These are phyloP conservation scores for Naganishia vaughanmartiniae DNA, from an alignment of 768 basidiomycete species.

Conservation along the genomic window DNA sequence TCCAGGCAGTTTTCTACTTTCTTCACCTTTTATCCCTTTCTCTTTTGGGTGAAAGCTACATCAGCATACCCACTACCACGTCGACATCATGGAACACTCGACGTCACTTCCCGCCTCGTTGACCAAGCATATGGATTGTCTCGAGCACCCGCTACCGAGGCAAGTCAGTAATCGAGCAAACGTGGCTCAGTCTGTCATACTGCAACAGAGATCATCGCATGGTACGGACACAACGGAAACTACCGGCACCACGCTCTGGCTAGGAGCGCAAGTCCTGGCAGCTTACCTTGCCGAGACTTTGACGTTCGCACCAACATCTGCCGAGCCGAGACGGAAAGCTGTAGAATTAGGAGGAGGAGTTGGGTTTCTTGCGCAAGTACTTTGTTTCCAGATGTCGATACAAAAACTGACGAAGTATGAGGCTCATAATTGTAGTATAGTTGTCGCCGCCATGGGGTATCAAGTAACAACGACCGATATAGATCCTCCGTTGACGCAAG, in stretches of 20 bases:
- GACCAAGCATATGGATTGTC: conserved; percentile 40
- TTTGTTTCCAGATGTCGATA: neutral
- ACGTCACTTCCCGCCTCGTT: conserved; percentile 38
- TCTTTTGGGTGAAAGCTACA: too few relatives aligned
- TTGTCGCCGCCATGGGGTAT: conserved; percentile 67
- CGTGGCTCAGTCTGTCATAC: conserved; percentile 29
- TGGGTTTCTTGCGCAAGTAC: conserved; percentile 62
- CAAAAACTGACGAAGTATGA: neutral
- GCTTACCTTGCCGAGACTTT: conserved; percentile 58
- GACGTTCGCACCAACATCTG: neutral
- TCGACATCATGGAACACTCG: neutral
- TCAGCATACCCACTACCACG: too few relatives aligned
- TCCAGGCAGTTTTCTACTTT: too few relatives aligned
- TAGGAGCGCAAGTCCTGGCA: conserved; percentile 73
- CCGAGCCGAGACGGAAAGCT: conserved; percentile 50
- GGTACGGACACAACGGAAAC: conserved; percentile 50
- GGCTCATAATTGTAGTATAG: conserved; percentile 52
- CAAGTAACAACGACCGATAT: conserved; percentile 76
- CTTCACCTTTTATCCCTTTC: too few relatives aligned
- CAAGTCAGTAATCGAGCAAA: conserved; percentile 21
- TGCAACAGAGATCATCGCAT: conserved; percentile 20
- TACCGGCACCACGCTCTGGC: conserved; percentile 82
- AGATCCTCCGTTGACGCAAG: conserved; percentile 61
- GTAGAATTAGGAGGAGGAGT: conserved; percentile 81
- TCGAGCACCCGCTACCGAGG: conserved; percentile 38